Base-by-base conservation (phyloP, 495 filamentous ascomycete species). In the Poronia punctata region DNA sequence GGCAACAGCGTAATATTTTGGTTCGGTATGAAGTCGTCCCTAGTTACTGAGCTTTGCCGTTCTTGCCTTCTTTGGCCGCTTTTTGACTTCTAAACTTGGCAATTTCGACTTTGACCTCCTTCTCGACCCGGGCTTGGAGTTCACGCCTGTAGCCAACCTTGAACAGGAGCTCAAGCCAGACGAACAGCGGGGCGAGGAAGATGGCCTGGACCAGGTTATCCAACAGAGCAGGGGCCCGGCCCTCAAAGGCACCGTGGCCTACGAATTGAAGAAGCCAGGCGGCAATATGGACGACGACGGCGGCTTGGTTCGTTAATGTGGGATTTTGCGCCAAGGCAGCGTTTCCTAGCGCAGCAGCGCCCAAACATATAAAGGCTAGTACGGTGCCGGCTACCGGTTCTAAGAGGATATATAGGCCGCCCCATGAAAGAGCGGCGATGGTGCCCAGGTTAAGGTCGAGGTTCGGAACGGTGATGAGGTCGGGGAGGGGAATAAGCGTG, bases 91-190 rank as follows among this genome's bases (percentile, higher is more conserved):
- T 50, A 46, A 78, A 75, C 54, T 78, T 83, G 46, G 70, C 64
- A 35, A 86, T 64, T 58, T 92, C 84, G 43, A 73, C 61, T 57
- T 78, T 61, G 3, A 96, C 84, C 19, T 71, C 82, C 48, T 82
- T 79, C 35, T 88, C 76, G 23, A 96, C 74, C 26, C 92, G 74
- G 34, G 74, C 70, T 65, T 86, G 84, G 54, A 98, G 65, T 57
- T 90, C 89, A 0, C 83, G 84, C 17, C 92, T 75, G 62, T 97
- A 98, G 5, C 92, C 92, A 38, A 90, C 79, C 53, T 71, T 80
- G 67, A 98, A 98, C 16, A 98, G 67, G 12, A 94, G 65, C 69
- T 98, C 90, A 57, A 98, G 82, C 85, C 90, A 98, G 21, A 97
- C 88, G 54, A 98, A 98, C 48, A 98, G 79, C n/a, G 92, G 92